phyloP scores from a whole-genome alignment of 371 early-diverging fungal species.

The Lichtheimia hyalospora region DNA sequence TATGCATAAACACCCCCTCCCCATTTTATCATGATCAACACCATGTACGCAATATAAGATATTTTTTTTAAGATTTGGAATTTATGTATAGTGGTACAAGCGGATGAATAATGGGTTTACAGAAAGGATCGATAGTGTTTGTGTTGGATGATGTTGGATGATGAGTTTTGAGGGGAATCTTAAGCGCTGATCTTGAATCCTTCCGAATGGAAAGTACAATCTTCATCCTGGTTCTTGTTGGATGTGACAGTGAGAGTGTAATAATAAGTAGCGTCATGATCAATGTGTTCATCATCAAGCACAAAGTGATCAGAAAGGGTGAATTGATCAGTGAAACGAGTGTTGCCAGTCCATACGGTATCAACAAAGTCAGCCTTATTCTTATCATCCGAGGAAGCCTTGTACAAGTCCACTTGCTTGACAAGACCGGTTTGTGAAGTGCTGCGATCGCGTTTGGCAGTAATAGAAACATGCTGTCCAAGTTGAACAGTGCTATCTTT shows the following conservation, averaged over 20 bases:
- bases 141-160: neutral
- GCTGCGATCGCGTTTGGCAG: constrained; percentile 28
- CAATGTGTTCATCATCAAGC: constrained; percentile 18
- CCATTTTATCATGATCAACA: too few relatives aligned
- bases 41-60: too few relatives aligned
- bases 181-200: constrained; percentile 11
- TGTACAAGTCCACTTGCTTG: constrained; percentile 41
- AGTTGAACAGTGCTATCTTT: constrained; percentile 20
- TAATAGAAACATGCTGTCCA: constrained; percentile 32
- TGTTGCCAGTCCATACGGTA: constrained; percentile 32
- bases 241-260: constrained; percentile 12
- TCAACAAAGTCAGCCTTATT: constrained; percentile 15
- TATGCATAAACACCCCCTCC: too few relatives aligned
- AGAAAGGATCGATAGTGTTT: neutral
- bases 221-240: constrained; percentile 6
- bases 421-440: constrained; percentile 39
- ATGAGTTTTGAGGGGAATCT: neutral
- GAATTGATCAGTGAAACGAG: constrained; percentile 29
- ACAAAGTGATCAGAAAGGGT: constrained; percentile 42
- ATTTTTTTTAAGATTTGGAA: neutral
- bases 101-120: neutral
- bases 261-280: constrained; percentile 12
- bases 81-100: neutral
- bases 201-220: constrained; percentile 16
- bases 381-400: constrained; percentile 21